Conservation (phyloP, 2,329 filamentous ascomycete species). For the Camillea tinctor region DNA sequence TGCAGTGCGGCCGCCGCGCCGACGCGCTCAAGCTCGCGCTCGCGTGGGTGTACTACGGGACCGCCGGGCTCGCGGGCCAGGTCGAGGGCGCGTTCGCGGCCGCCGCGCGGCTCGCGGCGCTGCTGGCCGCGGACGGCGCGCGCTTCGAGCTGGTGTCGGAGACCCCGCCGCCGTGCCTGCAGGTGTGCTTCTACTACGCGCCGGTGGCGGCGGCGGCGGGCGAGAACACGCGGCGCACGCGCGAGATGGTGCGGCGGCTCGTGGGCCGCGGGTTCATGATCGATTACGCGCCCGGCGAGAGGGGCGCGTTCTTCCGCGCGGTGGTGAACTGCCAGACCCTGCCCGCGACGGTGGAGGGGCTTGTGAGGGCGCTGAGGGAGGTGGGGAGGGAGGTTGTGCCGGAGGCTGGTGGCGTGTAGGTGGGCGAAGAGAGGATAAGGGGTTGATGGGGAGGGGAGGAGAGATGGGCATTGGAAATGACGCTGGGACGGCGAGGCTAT, state of each 20-base stretch:
- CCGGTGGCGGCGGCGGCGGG: conserved; percentile 45
- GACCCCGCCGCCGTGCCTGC: conserved; percentile 81
- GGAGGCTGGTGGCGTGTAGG: no score
- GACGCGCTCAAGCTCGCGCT: conserved; percentile 87
- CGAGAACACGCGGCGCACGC: conserved; percentile 50
- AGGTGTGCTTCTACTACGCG: conserved; percentile 92
- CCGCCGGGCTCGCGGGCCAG: conserved; percentile 65
- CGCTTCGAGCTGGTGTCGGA: conserved; percentile 72
- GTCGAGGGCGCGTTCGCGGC: conserved; percentile 72
- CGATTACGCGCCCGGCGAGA: conserved; percentile 58
- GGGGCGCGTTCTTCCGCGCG: conserved; percentile 58
- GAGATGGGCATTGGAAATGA: no score
- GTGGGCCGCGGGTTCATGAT: conserved; percentile 57
- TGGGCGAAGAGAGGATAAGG: background rate
- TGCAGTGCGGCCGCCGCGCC: conserved; percentile 86
- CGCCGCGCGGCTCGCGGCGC: conserved; percentile 65
- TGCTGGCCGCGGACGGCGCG: no score
- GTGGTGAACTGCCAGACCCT: conserved; percentile 59
- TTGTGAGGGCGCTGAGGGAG: conserved; percentile 29
- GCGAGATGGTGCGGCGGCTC: conserved; percentile 47
- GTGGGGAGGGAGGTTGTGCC: conserved; percentile 24
- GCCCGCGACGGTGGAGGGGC: conserved; percentile 44
- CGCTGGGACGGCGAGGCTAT: no score
- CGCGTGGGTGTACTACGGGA: conserved; percentile 86
- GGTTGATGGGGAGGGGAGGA: background rate